Evolutionary conservation across 2,329 filamentous ascomycete genomes (phyloP).

Genomic region (Fusarium chaquense): DNA sequence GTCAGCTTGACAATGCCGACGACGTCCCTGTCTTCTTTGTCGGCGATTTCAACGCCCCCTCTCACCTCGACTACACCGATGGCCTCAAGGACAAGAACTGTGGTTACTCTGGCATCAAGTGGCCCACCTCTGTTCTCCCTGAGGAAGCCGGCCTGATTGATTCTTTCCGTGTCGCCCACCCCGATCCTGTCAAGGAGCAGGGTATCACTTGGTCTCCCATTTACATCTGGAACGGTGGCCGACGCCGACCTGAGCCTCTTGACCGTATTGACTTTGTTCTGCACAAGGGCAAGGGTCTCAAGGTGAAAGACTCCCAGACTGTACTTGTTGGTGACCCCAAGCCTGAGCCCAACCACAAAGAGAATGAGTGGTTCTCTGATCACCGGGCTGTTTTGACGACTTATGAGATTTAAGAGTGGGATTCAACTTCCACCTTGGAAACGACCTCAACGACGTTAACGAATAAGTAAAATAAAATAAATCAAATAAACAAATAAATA

Average conservation of each 20-base stretch:
- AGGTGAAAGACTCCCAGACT: constrained; percentile 48
- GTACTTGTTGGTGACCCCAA: constrained; percentile 52
- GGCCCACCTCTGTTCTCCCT: constrained; percentile 56
- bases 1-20: constrained; percentile 49
- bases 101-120: constrained; percentile 50
- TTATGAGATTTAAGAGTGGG: constrained; percentile 41
- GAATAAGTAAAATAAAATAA: constrained; percentile 9
- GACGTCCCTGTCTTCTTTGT: constrained; percentile 53
- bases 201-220: constrained; percentile 59
- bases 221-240: constrained; percentile 49
- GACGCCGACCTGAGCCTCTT: constrained; percentile 55
- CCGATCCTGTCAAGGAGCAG: constrained; percentile 50
- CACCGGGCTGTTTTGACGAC: constrained; percentile 53
- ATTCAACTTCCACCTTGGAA: background rate
- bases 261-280: constrained; percentile 60
- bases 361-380: constrained; percentile 59
- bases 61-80: constrained; percentile 58
- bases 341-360: constrained; percentile 50
- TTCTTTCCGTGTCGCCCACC: constrained; percentile 55
- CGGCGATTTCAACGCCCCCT: constrained; percentile 60
- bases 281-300: constrained; percentile 52
- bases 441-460: constrained; percentile 18
- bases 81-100: constrained; percentile 52
- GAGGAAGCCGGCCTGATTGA: constrained; percentile 54
- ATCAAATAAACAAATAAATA: background rate